phyloP scores from a whole-genome alignment of 192 early-diverging fungal species.

The Rhizophagus prolifer region DNA sequence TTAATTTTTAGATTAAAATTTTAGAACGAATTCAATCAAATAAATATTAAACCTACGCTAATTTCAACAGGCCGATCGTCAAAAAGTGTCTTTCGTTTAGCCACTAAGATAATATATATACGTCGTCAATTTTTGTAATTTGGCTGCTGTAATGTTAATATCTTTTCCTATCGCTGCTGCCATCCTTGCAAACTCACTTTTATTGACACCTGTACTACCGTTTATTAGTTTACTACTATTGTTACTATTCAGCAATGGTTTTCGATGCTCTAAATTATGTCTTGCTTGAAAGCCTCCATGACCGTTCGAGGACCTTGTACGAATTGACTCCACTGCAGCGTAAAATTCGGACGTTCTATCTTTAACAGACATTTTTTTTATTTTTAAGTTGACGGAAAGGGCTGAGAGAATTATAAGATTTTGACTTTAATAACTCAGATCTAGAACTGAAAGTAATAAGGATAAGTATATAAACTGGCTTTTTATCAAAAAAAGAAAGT shows the following conservation, averaged over 20 bases:
- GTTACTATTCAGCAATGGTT: conserved; percentile 34
- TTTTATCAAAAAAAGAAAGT: too few relatives aligned
- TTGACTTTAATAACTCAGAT: too few relatives aligned
- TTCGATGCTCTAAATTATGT: conserved; percentile 38
- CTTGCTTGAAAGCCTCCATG: conserved; percentile 33
- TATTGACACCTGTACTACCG: conserved; percentile 33
- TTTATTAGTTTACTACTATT: conserved; percentile 25
- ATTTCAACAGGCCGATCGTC: conserved; percentile 97
- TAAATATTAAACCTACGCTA: conserved; percentile 53
- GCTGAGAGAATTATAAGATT: too few relatives aligned
- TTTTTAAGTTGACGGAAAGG: neutral
- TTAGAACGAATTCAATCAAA: neutral
- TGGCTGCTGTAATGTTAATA: conserved; percentile 78
- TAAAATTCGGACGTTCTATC: conserved; percentile 89
- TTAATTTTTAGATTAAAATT: neutral
- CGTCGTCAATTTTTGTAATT: conserved; percentile 81
- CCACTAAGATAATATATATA: conserved; percentile 50
- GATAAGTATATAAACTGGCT: too few relatives aligned
- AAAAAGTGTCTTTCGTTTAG: conserved; percentile 94
- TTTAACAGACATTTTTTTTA: conserved; percentile 45
- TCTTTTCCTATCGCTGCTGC: conserved; percentile 83
- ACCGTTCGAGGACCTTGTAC: conserved; percentile 40
- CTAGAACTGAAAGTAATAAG: too few relatives aligned
- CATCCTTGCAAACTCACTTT: conserved; percentile 81
- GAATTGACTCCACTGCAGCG: conserved; percentile 73